Base-by-base conservation (phyloP, 345 rosid species). In the Salix brachista region DNA sequence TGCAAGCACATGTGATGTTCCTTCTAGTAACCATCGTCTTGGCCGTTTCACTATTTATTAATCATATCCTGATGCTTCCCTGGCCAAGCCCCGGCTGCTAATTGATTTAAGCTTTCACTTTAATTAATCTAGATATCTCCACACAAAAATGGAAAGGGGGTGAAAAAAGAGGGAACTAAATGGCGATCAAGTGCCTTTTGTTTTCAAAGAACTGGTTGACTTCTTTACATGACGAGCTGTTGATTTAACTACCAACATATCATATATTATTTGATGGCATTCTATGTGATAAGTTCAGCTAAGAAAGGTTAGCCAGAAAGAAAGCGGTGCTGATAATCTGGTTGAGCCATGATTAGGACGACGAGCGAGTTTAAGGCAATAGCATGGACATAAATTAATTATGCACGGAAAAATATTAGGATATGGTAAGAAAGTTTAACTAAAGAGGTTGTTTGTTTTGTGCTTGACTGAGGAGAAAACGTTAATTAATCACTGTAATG, bases 1-100 rank as follows among this genome's bases (percentile, higher is more conserved):
- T 75, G 87, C 70, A 71, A 71, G 86, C 91, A 87, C 90, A 84
- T 88, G 91, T 75, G 81, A 76, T 86, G 91, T 89, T 81, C 74
- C 77, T 73, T 56, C 62, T 36, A 11, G 88, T 87, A 89, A 83
- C 89, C 78, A 41, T 81, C 64, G 60, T 68, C 79, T 36, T 82
- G 79, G 21, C 48, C 42, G 37, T 71, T 64, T 60, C 44, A 37
- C 25, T 32, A 68, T 44, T 76, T 48, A 42, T 62, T 70, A 48
- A 50, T 78, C 25, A 56, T 72, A 65, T 65, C 64, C 21, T 64
- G 68, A 67, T 67, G 62, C 18, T 73, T 76, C 72, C 75, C 69
- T 32, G 62, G 32, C 54, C 14, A 28, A 72, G 75, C 75, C 67
- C 67, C 69, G 32, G 78, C 46, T 37, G 34, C 52, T 28, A 18